Conservation (phyloP, 768 basidiomycete species). For the Auriscalpium microsporum region DNA sequence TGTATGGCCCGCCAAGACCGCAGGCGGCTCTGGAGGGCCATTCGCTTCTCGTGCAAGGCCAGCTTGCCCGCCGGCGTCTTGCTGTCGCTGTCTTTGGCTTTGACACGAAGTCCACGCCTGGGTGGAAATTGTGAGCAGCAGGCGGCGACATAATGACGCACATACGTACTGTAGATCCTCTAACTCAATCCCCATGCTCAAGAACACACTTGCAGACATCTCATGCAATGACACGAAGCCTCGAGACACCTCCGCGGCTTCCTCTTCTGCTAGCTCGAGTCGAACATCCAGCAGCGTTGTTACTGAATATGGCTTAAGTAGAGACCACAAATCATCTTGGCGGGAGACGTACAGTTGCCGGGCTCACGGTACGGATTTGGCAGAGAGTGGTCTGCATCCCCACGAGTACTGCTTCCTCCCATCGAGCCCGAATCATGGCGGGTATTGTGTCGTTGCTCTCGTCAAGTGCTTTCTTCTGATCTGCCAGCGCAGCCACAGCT, state of each 20-base stretch:
- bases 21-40: neutral
- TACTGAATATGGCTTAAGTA: neutral
- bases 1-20: slow-evolving; percentile 2
- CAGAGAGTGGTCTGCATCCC: neutral
- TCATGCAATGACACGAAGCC: neutral
- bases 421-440: neutral
- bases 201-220: neutral
- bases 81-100: neutral
- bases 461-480: neutral
- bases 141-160: neutral
- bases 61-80: neutral
- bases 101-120: neutral
- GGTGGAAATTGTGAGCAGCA: too few relatives aligned
- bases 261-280: neutral
- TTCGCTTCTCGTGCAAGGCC: slow-evolving; percentile 1
- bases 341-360: neutral
- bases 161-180: neutral
- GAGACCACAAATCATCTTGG: too few relatives aligned
- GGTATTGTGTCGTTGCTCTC: neutral
- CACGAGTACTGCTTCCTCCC: neutral
- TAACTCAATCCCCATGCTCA: neutral
- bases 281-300: neutral
- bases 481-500: neutral
- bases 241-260: neutral
- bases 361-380: neutral